Percentiles rank a stretch among this genome's conserved stretches.
These are phyloP conservation scores for Cryptococcus wingfieldii DNA, from an alignment of 1,284 basidiomycete species.

Conservation along the genomic window DNA sequence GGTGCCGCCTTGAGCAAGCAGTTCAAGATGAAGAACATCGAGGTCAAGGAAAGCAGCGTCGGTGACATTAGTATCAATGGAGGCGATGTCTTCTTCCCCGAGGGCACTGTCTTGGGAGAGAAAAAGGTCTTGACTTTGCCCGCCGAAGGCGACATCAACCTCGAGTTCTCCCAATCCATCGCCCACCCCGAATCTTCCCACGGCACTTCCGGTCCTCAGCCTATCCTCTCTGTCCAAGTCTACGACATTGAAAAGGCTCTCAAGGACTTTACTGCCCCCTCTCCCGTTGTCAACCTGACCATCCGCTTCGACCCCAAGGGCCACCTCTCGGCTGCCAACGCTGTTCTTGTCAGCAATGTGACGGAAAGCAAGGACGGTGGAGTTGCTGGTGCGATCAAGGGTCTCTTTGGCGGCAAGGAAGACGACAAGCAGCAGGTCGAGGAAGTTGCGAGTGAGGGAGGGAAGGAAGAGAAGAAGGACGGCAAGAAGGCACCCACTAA, in stretches of 20 bases:
- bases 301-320: constrained; percentile 76
- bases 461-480: constrained; percentile 9
- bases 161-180: constrained; percentile 53
- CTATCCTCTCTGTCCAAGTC: constrained; percentile 31
- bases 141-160: constrained; percentile 64
- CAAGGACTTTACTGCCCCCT: constrained; percentile 40
- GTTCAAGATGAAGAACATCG: constrained; percentile 94
- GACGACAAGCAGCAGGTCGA: constrained; percentile 38
- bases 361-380: constrained; percentile 70
- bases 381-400: constrained; percentile 71
- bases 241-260: constrained; percentile 33
- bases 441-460: constrained; percentile 4
- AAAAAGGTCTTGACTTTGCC: constrained; percentile 81
- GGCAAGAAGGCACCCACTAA: constrained; percentile 40
- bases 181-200: constrained; percentile 57
- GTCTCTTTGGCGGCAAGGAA: constrained; percentile 65
- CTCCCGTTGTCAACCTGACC: constrained; percentile 67
- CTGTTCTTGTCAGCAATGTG: constrained; percentile 61
- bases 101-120: constrained; percentile 66
- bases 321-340: constrained; percentile 66
- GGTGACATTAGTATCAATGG: constrained; percentile 54
- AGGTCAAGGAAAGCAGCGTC: constrained; percentile 66
- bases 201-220: not conserved
- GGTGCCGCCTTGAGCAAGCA: constrained; percentile 84
- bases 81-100: constrained; percentile 61